Conservation (phyloP, 2,329 filamentous ascomycete genomes). For the Colletotrichum tabaci region DNA sequence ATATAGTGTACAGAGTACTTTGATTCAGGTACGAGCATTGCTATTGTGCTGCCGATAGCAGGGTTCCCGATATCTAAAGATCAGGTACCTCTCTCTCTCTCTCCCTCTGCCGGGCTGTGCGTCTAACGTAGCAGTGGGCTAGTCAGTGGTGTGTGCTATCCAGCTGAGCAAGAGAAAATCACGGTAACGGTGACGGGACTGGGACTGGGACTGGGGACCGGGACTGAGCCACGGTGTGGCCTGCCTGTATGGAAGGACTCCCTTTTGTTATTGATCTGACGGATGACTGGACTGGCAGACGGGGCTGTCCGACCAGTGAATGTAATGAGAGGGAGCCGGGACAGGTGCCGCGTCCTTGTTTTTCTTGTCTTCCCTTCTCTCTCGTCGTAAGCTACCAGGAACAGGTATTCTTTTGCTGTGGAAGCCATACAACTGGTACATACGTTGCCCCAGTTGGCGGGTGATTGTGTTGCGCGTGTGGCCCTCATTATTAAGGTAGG, state of each 20-base stretch:
- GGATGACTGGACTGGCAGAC: conserved; percentile 23
- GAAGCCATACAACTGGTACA: conserved; percentile 28
- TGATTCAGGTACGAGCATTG: conserved; percentile 15
- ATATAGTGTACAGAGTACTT: not conserved
- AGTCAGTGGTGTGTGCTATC: conserved; percentile 15
- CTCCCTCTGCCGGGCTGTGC: conserved; percentile 11
- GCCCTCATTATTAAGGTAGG: conserved; percentile 37
- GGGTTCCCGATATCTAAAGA: conserved; percentile 17
- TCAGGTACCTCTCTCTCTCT: not conserved
- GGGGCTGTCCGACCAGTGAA: conserved; percentile 33
- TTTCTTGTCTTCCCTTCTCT: conserved; percentile 15
- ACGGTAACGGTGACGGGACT: conserved; percentile 24
- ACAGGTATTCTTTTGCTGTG: conserved; percentile 32
- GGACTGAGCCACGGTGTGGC: too few species aligned
- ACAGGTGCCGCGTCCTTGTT: conserved; percentile 38
- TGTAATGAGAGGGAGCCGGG: conserved; percentile 29
- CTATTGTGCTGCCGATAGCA: conserved; percentile 28
- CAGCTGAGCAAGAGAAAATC: conserved; percentile 28
- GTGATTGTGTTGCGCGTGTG: conserved; percentile 31
- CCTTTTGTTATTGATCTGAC: conserved; percentile 21
- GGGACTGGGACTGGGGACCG: not conserved
- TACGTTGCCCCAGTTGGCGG: conserved; percentile 23
- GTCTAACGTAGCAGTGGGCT: conserved; percentile 10
- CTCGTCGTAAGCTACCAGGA: conserved; percentile 4
- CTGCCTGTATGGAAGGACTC: conserved; percentile 7